These are phyloP conservation scores for Phaeosphaeriaceae sp. DNA, from an alignment of 2,329 filamentous ascomycete genomes.

Conservation along the genomic window DNA sequence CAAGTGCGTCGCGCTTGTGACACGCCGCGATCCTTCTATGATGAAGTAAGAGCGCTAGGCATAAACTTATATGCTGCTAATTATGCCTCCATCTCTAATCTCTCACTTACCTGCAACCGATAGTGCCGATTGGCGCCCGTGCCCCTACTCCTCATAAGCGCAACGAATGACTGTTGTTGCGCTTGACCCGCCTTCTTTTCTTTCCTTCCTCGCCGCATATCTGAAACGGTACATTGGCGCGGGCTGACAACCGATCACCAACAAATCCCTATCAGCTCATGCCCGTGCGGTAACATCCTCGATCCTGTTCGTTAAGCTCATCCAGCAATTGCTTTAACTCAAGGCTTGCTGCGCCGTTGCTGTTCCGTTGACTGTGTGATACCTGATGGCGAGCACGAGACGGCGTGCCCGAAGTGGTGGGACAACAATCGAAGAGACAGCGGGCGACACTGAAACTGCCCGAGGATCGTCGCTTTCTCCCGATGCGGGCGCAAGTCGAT, in stretches of 20 bases:
- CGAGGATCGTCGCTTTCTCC: constrained; percentile 15
- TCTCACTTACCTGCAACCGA: constrained; percentile 2
- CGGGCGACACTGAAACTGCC: neutral
- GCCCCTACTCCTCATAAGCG: neutral
- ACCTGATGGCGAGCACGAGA: constrained; percentile 32
- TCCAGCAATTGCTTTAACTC: neutral
- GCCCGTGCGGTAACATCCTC: neutral
- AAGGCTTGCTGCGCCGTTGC: neutral
- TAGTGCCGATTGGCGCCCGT: constrained; percentile 2
- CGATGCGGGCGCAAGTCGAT: constrained; percentile 22
- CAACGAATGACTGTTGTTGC: neutral
- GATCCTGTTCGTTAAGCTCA: neutral
- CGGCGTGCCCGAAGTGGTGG: constrained; percentile 28
- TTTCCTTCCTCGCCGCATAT: constrained; percentile 18
- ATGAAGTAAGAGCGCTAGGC: constrained; percentile 34
- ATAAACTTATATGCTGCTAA: constrained; percentile 38
- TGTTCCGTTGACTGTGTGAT: neutral
- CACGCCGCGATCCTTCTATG: constrained; percentile 29
- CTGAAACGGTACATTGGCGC: constrained; percentile 4
- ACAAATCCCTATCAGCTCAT: neutral
- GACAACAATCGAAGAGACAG: constrained; percentile 5
- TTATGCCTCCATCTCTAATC: constrained; percentile 19
- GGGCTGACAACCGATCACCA: neutral
- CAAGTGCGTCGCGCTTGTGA: constrained; percentile 24
- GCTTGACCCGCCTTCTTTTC: constrained; percentile 6